Base-by-base conservation (phyloP, 2,329 filamentous ascomycete species). In the Cryphonectria radicalis region DNA sequence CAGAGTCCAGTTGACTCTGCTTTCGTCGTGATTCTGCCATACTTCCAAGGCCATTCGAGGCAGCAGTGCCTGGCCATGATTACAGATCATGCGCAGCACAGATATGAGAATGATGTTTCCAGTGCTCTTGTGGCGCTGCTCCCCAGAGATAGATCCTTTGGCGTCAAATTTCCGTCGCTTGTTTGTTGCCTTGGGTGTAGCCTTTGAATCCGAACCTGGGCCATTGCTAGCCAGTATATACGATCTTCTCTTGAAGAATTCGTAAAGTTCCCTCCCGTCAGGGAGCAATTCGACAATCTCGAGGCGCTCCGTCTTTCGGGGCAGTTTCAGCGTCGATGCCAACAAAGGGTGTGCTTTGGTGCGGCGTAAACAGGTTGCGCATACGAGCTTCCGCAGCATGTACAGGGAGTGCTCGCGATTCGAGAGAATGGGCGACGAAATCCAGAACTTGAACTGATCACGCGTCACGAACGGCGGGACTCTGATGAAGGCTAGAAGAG, bases 401-500 rank as follows among this genome's bases (percentile, higher is more conserved):
- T 73, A 35, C 19, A 79, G 46, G n/a, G 72, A 69, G 28, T 71
- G 35, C 11, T 25, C 66, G 25, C 71, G 35, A 19, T 72, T 74
- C 11, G 66, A n/a, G 55, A 72, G 75, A 28, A 79, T 57, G 14
- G 76, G 76, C n/a, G 68, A 70, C 0, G 73, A 66, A 14, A 80
- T 76, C 68, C 74, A 75, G 14, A 40, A 70, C 7, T 73, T 46
- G 63, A 80, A 80, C 22, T 64, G 37, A 7, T 68, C 57, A 37
- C 73, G 63, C 11, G 74, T 72, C 50, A 70, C 65, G 25, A 81
- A 75, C 0, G 76, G 73, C 0, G 70, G 67, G 8, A 81, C 74
- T 1, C 77, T 37, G 6, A 83, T 63, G 63, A 83, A 83, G n/a
- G 69, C 67, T 0, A 83, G 71, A 0, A 84, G 74, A 0, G 81